Evolutionary conservation across 768 basidiomycete species (phyloP).

Genomic region (Baorangia bicolor): DNA sequence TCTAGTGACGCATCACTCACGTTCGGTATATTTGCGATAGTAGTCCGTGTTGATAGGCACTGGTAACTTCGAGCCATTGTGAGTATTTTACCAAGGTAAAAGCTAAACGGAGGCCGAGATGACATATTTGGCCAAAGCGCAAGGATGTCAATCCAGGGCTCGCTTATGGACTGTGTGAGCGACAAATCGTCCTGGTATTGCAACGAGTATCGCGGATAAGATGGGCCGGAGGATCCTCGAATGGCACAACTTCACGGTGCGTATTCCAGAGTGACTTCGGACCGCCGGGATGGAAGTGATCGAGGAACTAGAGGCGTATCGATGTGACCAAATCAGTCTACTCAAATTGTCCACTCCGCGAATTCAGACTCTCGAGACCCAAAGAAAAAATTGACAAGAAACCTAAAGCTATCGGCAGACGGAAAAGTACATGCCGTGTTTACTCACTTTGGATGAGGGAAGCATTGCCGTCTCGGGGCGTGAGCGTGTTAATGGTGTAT

Average conservation of each 20-base stretch:
- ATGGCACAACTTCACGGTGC: background rate
- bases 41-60: background rate
- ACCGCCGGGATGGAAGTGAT: constrained; percentile 11
- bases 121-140: background rate
- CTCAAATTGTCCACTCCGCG: constrained; percentile 25
- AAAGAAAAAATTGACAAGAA: background rate
- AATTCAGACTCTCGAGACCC: background rate
- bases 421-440: constrained; percentile 4
- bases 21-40: background rate
- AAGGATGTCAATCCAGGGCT: background rate
- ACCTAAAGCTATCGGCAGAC: background rate
- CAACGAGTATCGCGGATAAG: background rate
- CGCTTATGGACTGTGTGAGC: background rate
- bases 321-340: background rate
- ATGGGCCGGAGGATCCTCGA: background rate
- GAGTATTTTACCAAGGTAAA: background rate
- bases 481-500: background rate
- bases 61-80: background rate
- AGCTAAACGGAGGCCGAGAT: background rate
- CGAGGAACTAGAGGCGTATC: too few species aligned
- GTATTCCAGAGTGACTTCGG: background rate
- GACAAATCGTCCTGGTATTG: background rate
- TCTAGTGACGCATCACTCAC: background rate
- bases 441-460: background rate
- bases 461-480: background rate